Percentiles rank a stretch among this genome's conserved stretches.
These are phyloP conservation scores for Tylopilus intermedius DNA, from an alignment of 768 basidiomycete species.

Conservation along the genomic window DNA sequence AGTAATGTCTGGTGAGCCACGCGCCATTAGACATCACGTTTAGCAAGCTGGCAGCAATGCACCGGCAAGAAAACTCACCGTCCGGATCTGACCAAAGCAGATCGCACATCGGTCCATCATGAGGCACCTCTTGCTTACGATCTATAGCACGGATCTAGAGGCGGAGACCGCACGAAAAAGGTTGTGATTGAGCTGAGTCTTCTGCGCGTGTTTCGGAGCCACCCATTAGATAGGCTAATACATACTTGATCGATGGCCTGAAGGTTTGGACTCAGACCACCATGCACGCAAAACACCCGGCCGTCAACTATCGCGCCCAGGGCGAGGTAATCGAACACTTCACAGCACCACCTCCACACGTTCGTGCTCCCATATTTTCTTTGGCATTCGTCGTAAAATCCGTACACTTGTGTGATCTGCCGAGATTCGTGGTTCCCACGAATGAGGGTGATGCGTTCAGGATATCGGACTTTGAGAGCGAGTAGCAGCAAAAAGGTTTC, in stretches of 20 bases:
- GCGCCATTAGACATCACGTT: conserved; percentile 19
- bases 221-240: conserved; percentile 12
- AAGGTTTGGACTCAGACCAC: conserved; percentile 87
- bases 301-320: conserved; percentile 96
- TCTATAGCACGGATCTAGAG: conserved; percentile 87
- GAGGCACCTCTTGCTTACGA: conserved; percentile 94
- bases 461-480: conserved; percentile 94
- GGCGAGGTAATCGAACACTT: conserved; percentile 96
- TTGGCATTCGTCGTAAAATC: conserved; percentile 95
- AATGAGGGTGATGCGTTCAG: conserved; percentile 94
- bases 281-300: conserved; percentile 95
- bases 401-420: conserved; percentile 95
- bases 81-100: conserved; percentile 99
- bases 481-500: conserved; percentile 94
- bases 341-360: conserved; percentile 98
- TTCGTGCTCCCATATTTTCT: conserved; percentile 90
- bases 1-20: conserved; percentile 56
- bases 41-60: conserved; percentile 12
- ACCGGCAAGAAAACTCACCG: conserved; percentile 43
- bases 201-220: conserved; percentile 17
- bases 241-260: conserved; percentile 83
- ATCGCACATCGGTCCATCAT: conserved; percentile 98
- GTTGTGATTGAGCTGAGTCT: conserved; percentile 18
- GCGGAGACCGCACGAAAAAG: conserved; percentile 17
- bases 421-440: conserved; percentile 97